A percentile compares a stretch with the other conserved stretches of the same genome.
Evolutionary conservation across 1,139 yeast species (phyloP).

Genomic region (Protomyces arabidopsidicola): DNA sequence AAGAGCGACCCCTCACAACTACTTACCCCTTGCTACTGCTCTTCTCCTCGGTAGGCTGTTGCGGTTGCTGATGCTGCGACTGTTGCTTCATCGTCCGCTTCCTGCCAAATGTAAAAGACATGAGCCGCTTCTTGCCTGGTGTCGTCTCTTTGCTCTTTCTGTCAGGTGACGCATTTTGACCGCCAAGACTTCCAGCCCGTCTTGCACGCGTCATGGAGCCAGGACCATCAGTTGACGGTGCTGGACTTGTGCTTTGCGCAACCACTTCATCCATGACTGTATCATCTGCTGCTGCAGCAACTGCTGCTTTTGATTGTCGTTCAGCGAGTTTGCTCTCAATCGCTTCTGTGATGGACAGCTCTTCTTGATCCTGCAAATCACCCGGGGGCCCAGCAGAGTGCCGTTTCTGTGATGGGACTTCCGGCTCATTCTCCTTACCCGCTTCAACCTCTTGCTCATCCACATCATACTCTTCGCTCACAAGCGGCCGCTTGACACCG

Average conservation of each 20-base stretch:
- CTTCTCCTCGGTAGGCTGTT: not conserved
- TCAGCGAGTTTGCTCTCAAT: not conserved
- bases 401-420: not conserved
- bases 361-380: not conserved
- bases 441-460: not conserved
- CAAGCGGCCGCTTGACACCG: slow-evolving; percentile 11
- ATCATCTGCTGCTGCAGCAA: not conserved
- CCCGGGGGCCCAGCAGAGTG: not conserved
- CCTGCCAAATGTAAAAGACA: not conserved
- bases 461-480: slow-evolving; percentile 14
- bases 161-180: not conserved
- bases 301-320: not conserved
- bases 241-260: not conserved
- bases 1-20: not conserved
- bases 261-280: not conserved
- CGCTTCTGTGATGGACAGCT: not conserved
- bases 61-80: not conserved
- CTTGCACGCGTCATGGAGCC: not conserved
- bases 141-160: not conserved
- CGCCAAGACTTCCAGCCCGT: not conserved
- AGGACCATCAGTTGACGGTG: not conserved
- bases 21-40: not conserved
- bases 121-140: not conserved
- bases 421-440: not conserved
- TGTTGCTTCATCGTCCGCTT: not conserved